Percentiles rank a stretch among this genome's conserved stretches.
These are phyloP conservation scores for Mycosphaerella sp. DNA, from an alignment of 2,329 filamentous ascomycete genomes.

Conservation along the genomic window DNA sequence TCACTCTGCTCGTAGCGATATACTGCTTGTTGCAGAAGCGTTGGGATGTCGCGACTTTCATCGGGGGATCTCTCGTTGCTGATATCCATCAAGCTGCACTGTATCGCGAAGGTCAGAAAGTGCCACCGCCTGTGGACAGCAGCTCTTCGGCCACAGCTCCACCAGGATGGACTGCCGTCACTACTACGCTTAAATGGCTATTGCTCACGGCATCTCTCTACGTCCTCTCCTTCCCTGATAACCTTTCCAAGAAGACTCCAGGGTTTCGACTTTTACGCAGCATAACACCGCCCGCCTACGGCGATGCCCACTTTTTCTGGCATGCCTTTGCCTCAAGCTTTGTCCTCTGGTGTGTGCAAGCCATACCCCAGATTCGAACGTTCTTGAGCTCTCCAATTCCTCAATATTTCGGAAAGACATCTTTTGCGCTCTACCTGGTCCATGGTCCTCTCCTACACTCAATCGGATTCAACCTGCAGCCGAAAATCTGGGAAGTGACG, in stretches of 20 bases:
- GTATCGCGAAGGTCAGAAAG: neutral
- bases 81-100: slow-evolving; percentile 7
- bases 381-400: slow-evolving; percentile 8
- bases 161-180: neutral
- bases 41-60: slow-evolving; percentile 18
- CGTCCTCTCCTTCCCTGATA: slow-evolving; percentile 15
- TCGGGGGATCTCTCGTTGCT: slow-evolving; percentile 15
- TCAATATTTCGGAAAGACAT: slow-evolving; percentile 18
- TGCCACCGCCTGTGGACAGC: neutral
- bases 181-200: slow-evolving; percentile 3
- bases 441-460: slow-evolving; percentile 18
- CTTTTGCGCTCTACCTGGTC: slow-evolving; percentile 16
- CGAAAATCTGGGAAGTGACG: slow-evolving; percentile 5
- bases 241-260: slow-evolving; percentile 10
- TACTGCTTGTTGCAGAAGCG: slow-evolving; percentile 2
- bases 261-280: slow-evolving; percentile 3
- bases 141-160: neutral
- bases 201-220: slow-evolving; percentile 7
- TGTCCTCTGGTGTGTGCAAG: slow-evolving; percentile 10
- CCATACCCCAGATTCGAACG: neutral
- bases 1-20: slow-evolving; percentile 4
- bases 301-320: slow-evolving; percentile 9
- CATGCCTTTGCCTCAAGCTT: slow-evolving; percentile 8
- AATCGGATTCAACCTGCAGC: slow-evolving; percentile 14
- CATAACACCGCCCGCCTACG: slow-evolving; percentile 1